Percentiles rank a stretch among this genome's conserved stretches.
phyloP scores from a whole-genome alignment of 164 flowering plant species.

The Cinnamomum chago region DNA sequence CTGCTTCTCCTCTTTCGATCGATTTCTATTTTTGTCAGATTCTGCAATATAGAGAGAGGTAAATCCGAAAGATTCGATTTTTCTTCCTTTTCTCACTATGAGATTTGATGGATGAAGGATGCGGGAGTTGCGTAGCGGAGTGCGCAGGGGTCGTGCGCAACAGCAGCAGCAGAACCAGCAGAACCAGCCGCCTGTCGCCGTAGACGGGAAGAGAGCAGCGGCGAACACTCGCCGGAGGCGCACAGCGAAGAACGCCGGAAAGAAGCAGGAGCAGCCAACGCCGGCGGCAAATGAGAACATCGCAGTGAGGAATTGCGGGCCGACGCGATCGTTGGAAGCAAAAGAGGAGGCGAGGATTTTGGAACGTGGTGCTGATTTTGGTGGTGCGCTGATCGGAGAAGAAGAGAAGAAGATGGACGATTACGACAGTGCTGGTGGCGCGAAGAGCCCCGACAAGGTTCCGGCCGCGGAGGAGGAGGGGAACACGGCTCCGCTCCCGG shows the following conservation, averaged over 20 bases:
- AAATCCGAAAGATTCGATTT: background rate
- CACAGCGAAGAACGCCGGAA: slow-evolving; percentile 15
- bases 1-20: background rate
- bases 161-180: slow-evolving; percentile 19
- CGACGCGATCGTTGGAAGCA: slow-evolving; percentile 12
- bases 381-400: slow-evolving; percentile 10
- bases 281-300: slow-evolving; percentile 20
- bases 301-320: slow-evolving; percentile 10
- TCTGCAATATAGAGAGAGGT: background rate
- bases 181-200: slow-evolving; percentile 15
- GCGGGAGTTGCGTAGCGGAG: slow-evolving; percentile 63
- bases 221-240: slow-evolving; percentile 17
- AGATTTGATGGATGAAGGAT: slow-evolving; percentile 51
- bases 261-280: slow-evolving; percentile 6
- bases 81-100: slow-evolving; percentile 9
- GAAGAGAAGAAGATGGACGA: slow-evolving; percentile 54
- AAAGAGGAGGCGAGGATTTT: slow-evolving; percentile 17
- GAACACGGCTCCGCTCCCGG: slow-evolving; percentile 70
- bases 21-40: background rate
- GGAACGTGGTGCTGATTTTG: slow-evolving; percentile 15
- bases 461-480: slow-evolving; percentile 69
- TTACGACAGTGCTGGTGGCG: slow-evolving; percentile 61
- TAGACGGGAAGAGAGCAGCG: slow-evolving; percentile 5
- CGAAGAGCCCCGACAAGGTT: slow-evolving; percentile 48
- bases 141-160: slow-evolving; percentile 45